phyloP scores from a whole-genome alignment of 2,329 filamentous ascomycete species.

The Monilinia aucupariae region DNA sequence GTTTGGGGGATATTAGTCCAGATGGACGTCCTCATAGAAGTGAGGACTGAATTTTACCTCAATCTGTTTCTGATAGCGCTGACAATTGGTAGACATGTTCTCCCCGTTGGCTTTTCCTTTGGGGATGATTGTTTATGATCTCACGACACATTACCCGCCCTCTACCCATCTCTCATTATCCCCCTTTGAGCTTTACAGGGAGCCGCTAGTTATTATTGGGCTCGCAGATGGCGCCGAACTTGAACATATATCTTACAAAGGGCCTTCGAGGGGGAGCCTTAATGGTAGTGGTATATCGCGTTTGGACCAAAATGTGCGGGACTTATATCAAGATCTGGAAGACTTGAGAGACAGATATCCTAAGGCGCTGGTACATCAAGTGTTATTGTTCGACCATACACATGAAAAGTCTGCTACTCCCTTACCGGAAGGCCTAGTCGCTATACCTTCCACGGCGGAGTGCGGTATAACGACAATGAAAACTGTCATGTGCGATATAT shows the following conservation, averaged over 20 bases:
- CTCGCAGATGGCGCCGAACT: conserved; percentile 77
- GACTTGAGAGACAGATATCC: conserved; percentile 67
- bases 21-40: conserved; percentile 82
- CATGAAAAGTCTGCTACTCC: conserved; percentile 44
- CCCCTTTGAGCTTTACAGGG: conserved; percentile 86
- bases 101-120: conserved; percentile 82
- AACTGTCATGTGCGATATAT: conserved; percentile 74
- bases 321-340: conserved; percentile 62
- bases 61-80: conserved; percentile 18
- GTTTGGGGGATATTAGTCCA: conserved; percentile 78
- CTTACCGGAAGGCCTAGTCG: conserved; percentile 62
- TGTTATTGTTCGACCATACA: conserved; percentile 73
- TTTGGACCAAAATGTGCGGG: conserved; percentile 52
- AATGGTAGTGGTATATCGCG: conserved; percentile 44
- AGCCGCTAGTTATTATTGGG: conserved; percentile 77
- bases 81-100: conserved; percentile 68
- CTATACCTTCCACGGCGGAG: conserved; percentile 62
- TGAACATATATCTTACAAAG: conserved; percentile 48
- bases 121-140: conserved; percentile 82
- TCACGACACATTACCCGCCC: conserved; percentile 74
- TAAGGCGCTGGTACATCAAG: conserved; percentile 69
- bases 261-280: conserved; percentile 50
- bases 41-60: conserved; percentile 42
- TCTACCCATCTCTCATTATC: conserved; percentile 72
- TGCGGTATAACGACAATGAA: conserved; percentile 76